Conservation (phyloP, 108 stramenopile genomes). For the Pseudonitzschia multistriata region DNA sequence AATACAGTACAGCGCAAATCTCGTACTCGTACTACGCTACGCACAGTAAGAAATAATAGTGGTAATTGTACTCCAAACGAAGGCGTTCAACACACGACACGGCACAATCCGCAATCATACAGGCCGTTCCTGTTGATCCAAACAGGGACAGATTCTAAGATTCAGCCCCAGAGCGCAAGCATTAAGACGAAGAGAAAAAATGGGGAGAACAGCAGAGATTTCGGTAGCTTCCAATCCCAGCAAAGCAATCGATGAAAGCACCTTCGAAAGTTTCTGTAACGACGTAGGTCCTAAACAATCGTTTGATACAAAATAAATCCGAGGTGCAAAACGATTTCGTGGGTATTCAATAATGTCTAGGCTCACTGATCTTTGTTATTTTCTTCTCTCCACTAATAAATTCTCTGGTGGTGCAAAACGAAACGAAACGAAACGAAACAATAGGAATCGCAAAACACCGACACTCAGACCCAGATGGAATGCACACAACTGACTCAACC, state of each 20-base stretch:
- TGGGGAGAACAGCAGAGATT: neutral
- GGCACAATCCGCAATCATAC: too few relatives aligned
- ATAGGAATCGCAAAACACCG: conserved; percentile 32
- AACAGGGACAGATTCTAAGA: too few relatives aligned
- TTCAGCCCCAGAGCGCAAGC: neutral
- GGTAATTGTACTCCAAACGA: too few relatives aligned
- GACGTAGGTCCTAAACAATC: neutral
- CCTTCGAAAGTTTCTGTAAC: neutral
- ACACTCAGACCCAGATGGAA: conserved; percentile 35
- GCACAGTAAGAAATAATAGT: too few relatives aligned
- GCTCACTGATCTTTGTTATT: neutral
- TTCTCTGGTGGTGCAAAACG: too few relatives aligned
- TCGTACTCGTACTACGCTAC: too few relatives aligned
- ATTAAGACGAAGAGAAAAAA: neutral
- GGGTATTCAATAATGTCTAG: too few relatives aligned
- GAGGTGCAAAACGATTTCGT: too few relatives aligned
- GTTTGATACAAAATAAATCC: neutral
- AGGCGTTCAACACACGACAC: too few relatives aligned
- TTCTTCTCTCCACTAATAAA: neutral
- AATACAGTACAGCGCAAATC: too few relatives aligned
- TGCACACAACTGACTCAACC: conserved; percentile 38
- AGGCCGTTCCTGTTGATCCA: too few relatives aligned
- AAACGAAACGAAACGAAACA: too few relatives aligned
- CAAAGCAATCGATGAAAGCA: neutral
- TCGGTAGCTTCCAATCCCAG: neutral